Evolutionary conservation across 208 protist species (phyloP).

Genomic region (Leishmania mexicana): DNA sequence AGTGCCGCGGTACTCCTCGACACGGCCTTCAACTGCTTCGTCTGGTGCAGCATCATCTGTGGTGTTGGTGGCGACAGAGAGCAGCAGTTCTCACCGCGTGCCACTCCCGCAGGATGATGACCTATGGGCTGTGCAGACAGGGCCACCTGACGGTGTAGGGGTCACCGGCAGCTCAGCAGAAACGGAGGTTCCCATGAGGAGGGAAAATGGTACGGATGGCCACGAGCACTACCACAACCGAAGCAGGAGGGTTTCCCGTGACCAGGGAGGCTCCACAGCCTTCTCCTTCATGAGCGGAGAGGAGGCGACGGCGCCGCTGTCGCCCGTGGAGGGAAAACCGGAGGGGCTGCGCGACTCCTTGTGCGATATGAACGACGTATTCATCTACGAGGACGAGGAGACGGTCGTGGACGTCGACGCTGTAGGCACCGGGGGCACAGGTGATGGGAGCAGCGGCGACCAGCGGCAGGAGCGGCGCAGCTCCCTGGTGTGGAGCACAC

Average conservation of each 20-base stretch:
- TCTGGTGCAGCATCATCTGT: background rate
- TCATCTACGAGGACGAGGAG: conserved; percentile 56
- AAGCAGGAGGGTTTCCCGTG: background rate
- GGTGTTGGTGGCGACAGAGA: conserved; percentile 3
- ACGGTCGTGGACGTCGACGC: background rate
- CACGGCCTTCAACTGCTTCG: conserved; percentile 1
- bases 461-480: conserved; percentile 22
- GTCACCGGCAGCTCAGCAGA: background rate
- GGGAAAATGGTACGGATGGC: background rate
- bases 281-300: background rate
- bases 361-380: conserved; percentile 48
- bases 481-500: conserved; percentile 36
- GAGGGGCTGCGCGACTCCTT: conserved; percentile 28
- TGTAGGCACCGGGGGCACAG: background rate
- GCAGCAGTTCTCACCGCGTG: conserved; percentile 10
- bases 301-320: background rate
- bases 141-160: background rate
- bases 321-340: background rate
- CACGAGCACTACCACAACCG: background rate
- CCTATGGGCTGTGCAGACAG: background rate
- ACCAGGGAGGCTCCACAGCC: background rate
- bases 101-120: background rate
- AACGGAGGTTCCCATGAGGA: background rate
- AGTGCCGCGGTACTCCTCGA: background rate
- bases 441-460: conserved; percentile 1